Evolutionary conservation across 106 monocot species (phyloP).

Genomic region (Acorus calamus): DNA sequence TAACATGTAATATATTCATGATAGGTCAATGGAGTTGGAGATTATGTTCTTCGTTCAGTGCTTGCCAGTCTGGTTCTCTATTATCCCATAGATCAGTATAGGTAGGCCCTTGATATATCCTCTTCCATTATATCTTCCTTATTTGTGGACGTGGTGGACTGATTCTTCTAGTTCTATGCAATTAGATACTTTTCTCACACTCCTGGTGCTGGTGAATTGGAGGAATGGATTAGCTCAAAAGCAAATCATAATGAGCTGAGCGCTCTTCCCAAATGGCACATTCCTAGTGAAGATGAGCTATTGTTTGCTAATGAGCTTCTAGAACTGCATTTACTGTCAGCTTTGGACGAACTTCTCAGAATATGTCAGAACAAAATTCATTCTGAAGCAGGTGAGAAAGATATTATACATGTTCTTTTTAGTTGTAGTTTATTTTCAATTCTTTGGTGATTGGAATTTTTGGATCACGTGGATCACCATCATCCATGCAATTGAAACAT

Average conservation of each 20-base stretch:
- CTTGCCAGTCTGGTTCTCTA: slow-evolving; percentile 77
- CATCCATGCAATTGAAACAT: too few relatives aligned
- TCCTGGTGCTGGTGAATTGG: slow-evolving; percentile 30
- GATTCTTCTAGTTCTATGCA: slow-evolving; percentile 6
- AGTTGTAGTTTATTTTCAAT: too few relatives aligned
- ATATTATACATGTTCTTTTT: too few relatives aligned
- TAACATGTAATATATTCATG: not conserved
- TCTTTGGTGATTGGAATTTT: too few relatives aligned
- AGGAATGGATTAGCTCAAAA: slow-evolving; percentile 87
- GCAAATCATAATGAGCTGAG: slow-evolving; percentile 17
- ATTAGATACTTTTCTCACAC: slow-evolving; percentile 39
- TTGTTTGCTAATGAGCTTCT: slow-evolving; percentile 86
- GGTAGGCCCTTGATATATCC: slow-evolving; percentile 22
- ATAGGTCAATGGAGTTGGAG: slow-evolving; percentile 92
- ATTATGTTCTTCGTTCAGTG: slow-evolving; percentile 83
- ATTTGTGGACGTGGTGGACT: not conserved
- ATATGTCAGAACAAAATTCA: slow-evolving; percentile 67
- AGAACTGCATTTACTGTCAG: slow-evolving; percentile 57
- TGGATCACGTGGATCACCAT: too few relatives aligned
- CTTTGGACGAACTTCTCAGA: slow-evolving; percentile 59
- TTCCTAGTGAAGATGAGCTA: slow-evolving; percentile 60
- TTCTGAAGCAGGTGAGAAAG: slow-evolving; percentile 55
- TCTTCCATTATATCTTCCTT: too few relatives aligned
- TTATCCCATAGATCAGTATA: slow-evolving; percentile 88
- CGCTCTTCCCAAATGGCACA: slow-evolving; percentile 72